A percentile compares a stretch with the other conserved stretches of the same genome.
phyloP scores from a whole-genome alignment of 1,284 basidiomycete species.

The Stygiomarasmius scandens region DNA sequence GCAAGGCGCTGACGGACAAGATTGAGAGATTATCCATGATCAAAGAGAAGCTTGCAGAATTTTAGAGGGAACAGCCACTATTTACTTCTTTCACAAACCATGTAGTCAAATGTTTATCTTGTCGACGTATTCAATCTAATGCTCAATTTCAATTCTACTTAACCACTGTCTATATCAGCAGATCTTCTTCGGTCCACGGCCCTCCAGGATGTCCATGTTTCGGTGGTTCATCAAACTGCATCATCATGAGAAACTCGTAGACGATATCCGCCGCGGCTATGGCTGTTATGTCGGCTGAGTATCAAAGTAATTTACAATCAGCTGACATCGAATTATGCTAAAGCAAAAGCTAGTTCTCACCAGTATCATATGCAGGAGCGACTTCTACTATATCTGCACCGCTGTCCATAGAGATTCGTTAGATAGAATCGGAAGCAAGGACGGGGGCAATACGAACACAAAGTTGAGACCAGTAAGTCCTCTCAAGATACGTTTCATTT shows the following conservation, averaged over 20 bases:
- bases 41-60: slow-evolving; percentile 20
- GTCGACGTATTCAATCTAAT: too few relatives aligned
- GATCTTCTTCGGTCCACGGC: not conserved
- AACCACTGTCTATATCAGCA: not conserved
- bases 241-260: slow-evolving; percentile 55
- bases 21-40: slow-evolving; percentile 13
- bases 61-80: too few relatives aligned
- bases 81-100: too few relatives aligned
- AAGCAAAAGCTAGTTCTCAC: slow-evolving; percentile 23
- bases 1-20: slow-evolving; percentile 10
- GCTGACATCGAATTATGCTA: too few relatives aligned
- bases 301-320: too few relatives aligned
- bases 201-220: not conserved
- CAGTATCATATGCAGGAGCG: slow-evolving; percentile 75
- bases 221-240: not conserved
- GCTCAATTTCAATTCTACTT: too few relatives aligned
- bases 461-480: slow-evolving; percentile 78
- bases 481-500: slow-evolving; percentile 76
- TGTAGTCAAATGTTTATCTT: too few relatives aligned
- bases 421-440: too few relatives aligned
- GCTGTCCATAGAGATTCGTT: too few relatives aligned
- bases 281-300: slow-evolving; percentile 72
- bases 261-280: slow-evolving; percentile 74
- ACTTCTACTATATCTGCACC: slow-evolving; percentile 81
- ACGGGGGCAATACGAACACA: too few relatives aligned